phyloP scores from a whole-genome alignment of 768 basidiomycete species.

The Candolleomyces aberdarensis region DNA sequence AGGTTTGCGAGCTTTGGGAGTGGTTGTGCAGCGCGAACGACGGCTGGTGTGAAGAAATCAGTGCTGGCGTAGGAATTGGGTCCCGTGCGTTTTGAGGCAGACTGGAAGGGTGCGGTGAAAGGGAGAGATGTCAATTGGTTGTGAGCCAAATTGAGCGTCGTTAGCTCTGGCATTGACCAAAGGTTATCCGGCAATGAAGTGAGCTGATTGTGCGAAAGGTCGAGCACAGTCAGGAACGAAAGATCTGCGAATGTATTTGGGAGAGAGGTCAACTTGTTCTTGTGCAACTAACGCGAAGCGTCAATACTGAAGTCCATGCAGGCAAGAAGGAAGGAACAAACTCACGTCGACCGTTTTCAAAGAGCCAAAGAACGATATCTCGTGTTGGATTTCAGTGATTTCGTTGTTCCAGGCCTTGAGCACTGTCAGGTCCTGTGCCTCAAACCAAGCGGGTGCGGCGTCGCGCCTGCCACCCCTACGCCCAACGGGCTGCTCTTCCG shows the following conservation, averaged over 20 bases:
- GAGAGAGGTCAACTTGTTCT: conserved; percentile 61
- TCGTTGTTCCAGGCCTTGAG: conserved; percentile 82
- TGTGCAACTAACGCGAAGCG: conserved; percentile 54
- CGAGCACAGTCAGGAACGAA: conserved; percentile 59
- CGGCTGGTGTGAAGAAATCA: conserved; percentile 61
- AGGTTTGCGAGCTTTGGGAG: conserved; percentile 65
- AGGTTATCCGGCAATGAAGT: conserved; percentile 59
- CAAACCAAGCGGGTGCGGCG: conserved; percentile 66
- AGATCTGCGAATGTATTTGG: conserved; percentile 70
- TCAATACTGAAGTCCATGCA: conserved; percentile 1
- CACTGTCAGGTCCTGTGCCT: conserved; percentile 73
- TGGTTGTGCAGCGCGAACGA: conserved; percentile 60
- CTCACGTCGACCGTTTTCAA: conserved; percentile 78
- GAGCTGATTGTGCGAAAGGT: conserved; percentile 73
- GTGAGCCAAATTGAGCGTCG: conserved; percentile 66
- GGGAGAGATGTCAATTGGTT: conserved; percentile 62
- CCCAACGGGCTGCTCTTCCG: conserved; percentile 28
- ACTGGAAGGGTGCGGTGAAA: conserved; percentile 57
- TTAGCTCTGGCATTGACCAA: conserved; percentile 66
- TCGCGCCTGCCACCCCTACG: conserved; percentile 40
- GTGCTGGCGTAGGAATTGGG: conserved; percentile 34
- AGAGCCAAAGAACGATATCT: conserved; percentile 82
- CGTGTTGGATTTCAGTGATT: conserved; percentile 74
- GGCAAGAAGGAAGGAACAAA: conserved; percentile 5
- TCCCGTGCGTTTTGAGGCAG: conserved; percentile 17